Evolutionary conservation across 371 early-diverging fungal species (phyloP).

Genomic region (Blastocladiella emersonii): DNA sequence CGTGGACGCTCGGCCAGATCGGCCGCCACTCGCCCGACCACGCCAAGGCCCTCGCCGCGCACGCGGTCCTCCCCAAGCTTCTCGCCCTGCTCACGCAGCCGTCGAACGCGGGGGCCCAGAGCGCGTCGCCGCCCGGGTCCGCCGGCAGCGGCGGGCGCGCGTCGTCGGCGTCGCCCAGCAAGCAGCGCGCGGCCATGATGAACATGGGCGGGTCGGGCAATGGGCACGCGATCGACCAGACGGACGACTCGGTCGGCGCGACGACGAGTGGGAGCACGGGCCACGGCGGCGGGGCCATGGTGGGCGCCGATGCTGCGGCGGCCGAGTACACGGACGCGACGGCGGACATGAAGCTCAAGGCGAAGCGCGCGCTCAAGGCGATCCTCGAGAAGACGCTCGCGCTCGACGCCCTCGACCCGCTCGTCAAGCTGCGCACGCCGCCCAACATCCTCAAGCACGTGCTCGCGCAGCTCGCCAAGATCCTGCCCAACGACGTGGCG

Average conservation of each 20-base stretch:
- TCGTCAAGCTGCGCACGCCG: conserved; percentile 28
- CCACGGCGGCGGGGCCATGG: neutral
- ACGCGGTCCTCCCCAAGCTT: conserved; percentile 29
- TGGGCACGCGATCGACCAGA: too few relatives aligned
- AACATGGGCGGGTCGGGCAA: too few relatives aligned
- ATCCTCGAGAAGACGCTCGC: conserved; percentile 31
- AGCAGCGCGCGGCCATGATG: too few relatives aligned
- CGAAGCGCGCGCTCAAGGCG: conserved; percentile 34
- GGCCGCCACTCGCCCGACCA: conserved; percentile 40
- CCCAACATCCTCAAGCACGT: conserved; percentile 36
- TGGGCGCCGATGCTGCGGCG: neutral
- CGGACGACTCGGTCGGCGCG: too few relatives aligned
- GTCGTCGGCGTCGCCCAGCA: neutral
- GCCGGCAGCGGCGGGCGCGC: neutral
- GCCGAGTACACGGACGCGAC: conserved; percentile 4
- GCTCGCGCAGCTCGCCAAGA: conserved; percentile 33
- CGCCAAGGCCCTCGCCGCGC: conserved; percentile 35
- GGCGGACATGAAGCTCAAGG: conserved; percentile 29
- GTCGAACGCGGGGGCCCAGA: neutral
- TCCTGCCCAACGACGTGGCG: conserved; percentile 34
- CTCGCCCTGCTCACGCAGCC: conserved; percentile 21
- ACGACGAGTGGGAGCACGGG: neutral
- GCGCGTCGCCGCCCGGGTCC: too few relatives aligned
- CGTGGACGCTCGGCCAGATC: conserved; percentile 35
- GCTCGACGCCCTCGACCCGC: conserved; percentile 31